These are phyloP conservation scores for Fusarium subtropicale DNA, from an alignment of 2,329 filamentous ascomycete genomes.

Conservation along the genomic window DNA sequence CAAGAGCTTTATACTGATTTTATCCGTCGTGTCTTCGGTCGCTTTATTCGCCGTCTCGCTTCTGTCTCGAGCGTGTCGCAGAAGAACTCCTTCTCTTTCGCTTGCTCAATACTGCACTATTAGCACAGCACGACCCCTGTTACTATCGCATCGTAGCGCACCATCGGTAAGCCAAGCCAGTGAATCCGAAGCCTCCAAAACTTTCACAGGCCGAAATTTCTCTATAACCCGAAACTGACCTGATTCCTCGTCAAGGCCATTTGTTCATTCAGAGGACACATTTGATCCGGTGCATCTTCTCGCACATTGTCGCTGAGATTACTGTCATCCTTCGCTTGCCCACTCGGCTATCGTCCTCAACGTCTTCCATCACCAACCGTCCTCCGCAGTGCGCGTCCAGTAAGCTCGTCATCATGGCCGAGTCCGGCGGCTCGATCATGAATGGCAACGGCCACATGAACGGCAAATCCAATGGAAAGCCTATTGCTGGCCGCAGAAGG, in stretches of 20 bases:
- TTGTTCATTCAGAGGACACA: slow-evolving; percentile 25
- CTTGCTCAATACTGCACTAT: slow-evolving; percentile 16
- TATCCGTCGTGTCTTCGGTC: slow-evolving; percentile 4
- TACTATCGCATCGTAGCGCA: slow-evolving; percentile 5
- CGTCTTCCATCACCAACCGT: slow-evolving; percentile 19
- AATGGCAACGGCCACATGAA: slow-evolving; percentile 56
- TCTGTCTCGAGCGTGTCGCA: slow-evolving; percentile 44
- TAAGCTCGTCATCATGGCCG: slow-evolving; percentile 51
- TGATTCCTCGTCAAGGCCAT: slow-evolving; percentile 25
- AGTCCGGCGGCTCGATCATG: slow-evolving; percentile 50
- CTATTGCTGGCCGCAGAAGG: slow-evolving; percentile 38
- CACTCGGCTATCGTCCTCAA: slow-evolving; percentile 23
- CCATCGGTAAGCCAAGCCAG: slow-evolving; percentile 25
- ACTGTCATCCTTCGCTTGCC: slow-evolving; percentile 23
- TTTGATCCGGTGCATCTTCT: slow-evolving; percentile 14
- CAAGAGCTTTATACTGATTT: slow-evolving; percentile 20
- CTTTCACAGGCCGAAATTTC: slow-evolving; percentile 31
- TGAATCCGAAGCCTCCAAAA: slow-evolving; percentile 27
- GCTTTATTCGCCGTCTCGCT: slow-evolving; percentile 34
- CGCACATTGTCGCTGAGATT: slow-evolving; percentile 14
- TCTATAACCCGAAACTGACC: slow-evolving; percentile 28
- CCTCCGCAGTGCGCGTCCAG: slow-evolving; percentile 31
- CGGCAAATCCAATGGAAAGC: slow-evolving; percentile 49
- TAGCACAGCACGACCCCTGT: slow-evolving; percentile 31
- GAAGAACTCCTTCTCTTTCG: slow-evolving; percentile 30